phyloP scores from a whole-genome alignment of 768 basidiomycete genomes.

The Kwoniella sp. region DNA sequence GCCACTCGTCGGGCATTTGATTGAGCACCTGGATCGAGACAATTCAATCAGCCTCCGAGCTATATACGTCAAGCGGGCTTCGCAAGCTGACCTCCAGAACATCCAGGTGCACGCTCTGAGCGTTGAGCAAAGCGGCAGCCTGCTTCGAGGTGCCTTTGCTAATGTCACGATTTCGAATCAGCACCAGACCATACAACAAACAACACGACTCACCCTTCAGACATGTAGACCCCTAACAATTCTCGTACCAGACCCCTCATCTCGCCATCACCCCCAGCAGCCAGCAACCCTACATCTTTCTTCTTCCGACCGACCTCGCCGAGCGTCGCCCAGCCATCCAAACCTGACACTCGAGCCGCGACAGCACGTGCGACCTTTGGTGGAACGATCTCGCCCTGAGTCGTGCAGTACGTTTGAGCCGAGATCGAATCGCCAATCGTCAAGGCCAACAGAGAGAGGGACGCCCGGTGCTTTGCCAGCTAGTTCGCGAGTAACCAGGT shows the following conservation, averaged over 20 bases:
- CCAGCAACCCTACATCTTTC: slow-evolving; percentile 50
- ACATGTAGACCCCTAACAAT: slow-evolving; percentile 77
- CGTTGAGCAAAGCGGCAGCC: slow-evolving; percentile 67
- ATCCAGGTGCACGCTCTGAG: slow-evolving; percentile 75
- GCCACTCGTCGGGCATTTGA: slow-evolving; percentile 68
- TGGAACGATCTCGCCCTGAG: slow-evolving; percentile 70
- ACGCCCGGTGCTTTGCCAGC: slow-evolving; percentile 61
- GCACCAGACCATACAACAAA: background rate
- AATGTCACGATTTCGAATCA: background rate
- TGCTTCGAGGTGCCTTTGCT: slow-evolving; percentile 60
- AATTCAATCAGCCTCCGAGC: background rate
- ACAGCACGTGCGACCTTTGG: slow-evolving; percentile 58
- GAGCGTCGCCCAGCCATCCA: slow-evolving; percentile 58
- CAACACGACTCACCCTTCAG: slow-evolving; percentile 59
- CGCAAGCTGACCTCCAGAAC: slow-evolving; percentile 70
- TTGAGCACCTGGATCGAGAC: slow-evolving; percentile 56
- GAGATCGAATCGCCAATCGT: slow-evolving; percentile 68
- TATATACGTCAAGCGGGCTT: background rate
- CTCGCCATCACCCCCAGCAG: slow-evolving; percentile 55
- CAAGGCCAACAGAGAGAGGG: slow-evolving; percentile 65
- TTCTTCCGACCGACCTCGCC: slow-evolving; percentile 47
- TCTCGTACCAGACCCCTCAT: slow-evolving; percentile 64
- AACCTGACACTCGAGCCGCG: slow-evolving; percentile 52
- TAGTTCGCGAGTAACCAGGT: slow-evolving; percentile 31
- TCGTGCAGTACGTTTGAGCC: slow-evolving; percentile 80